phyloP scores from a whole-genome alignment of 2,329 filamentous ascomycete genomes.

The Alternaria arbusti region DNA sequence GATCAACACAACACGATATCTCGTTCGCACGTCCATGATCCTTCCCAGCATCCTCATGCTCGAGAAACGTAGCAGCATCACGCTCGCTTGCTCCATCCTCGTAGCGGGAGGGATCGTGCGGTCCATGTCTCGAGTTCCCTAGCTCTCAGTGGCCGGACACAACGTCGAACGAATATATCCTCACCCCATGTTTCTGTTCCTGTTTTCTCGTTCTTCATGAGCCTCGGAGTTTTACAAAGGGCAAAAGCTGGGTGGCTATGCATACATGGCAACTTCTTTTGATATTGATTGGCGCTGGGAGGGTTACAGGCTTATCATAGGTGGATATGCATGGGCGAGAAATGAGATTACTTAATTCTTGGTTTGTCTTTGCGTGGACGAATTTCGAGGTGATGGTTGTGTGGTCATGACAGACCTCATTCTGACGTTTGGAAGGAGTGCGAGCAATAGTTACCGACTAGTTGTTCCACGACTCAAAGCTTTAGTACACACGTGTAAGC shows the following conservation, averaged over 20 bases:
- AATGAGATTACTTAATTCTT: not conserved
- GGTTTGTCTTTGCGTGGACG: not conserved
- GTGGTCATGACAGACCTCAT: not conserved
- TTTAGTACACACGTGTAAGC: no score
- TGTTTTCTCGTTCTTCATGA: conserved; percentile 5
- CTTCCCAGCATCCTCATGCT: not conserved
- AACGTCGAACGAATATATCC: not conserved
- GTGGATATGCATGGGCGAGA: conserved; percentile 1
- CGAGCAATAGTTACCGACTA: not conserved
- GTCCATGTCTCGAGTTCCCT: not conserved
- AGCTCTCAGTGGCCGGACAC: not conserved
- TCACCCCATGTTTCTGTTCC: not conserved
- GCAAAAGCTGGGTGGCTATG: conserved; percentile 5
- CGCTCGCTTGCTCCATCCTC: not conserved
- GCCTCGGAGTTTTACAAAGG: conserved; percentile 8
- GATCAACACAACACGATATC: not conserved
- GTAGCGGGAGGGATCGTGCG: not conserved
- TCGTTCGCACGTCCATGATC: not conserved
- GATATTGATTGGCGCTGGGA: not conserved
- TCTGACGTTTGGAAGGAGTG: no score
- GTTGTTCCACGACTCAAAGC: rapidly evolving
- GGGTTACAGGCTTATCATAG: not conserved
- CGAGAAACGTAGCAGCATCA: not conserved
- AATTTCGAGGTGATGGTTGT: not conserved
- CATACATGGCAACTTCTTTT: not conserved